These are phyloP conservation scores for Tricholoma matsutake DNA, from an alignment of 768 basidiomycete genomes.

Conservation along the genomic window DNA sequence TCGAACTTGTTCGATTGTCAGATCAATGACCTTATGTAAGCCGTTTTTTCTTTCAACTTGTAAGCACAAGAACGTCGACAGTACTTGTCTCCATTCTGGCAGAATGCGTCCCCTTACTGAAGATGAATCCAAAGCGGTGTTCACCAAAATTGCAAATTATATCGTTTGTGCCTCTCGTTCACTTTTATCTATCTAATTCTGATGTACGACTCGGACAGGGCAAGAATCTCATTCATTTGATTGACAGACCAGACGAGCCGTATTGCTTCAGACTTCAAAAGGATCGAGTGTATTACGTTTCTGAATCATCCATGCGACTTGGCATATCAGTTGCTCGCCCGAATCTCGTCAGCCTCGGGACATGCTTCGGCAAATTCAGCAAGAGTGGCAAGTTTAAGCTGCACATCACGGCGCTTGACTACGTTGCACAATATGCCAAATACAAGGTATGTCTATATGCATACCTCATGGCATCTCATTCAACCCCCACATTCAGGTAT, in stretches of 20 bases:
- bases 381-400: conserved; percentile 98
- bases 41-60: neutral
- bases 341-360: conserved; percentile 90
- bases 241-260: conserved; percentile 91
- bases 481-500: conserved; percentile 54
- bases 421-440: conserved; percentile 94
- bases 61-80: no score
- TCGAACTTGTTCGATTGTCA: neutral
- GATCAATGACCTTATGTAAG: neutral
- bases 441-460: conserved; percentile 70
- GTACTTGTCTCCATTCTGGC: neutral
- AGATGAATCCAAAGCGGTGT: conserved; percentile 95
- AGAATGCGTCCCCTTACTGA: conserved; percentile 93
- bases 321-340: conserved; percentile 90
- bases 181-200: neutral
- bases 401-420: conserved; percentile 91
- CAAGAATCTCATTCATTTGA: conserved; percentile 92
- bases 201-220: conserved; percentile 52
- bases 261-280: conserved; percentile 95
- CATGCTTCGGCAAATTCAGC: conserved; percentile 96
- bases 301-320: conserved; percentile 90
- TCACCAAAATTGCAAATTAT: conserved; percentile 96
- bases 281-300: conserved; percentile 95
- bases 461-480: neutral
- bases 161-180: conserved; percentile 53